Evolutionary conservation across 2,329 filamentous ascomycete genomes (phyloP), one percentile per base, ranked within the genome.

Genomic region (Fusarium nelsonii): DNA sequence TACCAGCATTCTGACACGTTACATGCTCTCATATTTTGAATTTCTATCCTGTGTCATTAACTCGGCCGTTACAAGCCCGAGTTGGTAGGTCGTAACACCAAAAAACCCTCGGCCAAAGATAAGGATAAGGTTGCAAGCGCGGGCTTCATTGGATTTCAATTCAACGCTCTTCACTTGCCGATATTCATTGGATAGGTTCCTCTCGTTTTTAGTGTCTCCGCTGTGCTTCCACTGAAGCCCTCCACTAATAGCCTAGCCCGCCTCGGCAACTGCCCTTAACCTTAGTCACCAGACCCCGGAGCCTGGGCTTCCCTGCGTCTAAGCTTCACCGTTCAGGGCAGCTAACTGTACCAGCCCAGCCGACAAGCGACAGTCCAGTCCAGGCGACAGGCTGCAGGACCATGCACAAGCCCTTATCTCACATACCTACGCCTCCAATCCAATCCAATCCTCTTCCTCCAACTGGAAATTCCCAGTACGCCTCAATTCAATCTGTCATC

Each of bases 201-300:
- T 23, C 33, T 16, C 4, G 8, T 16, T n/a, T 34, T 49, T 49
- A 36, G 33, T 49, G 20, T 53, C 57, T 37, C 43, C 61, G 32
- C 41, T 50, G 36, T 18, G 45, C 37, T 46, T 37, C n/a, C 26
- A 53, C 16, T 30, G 32, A 51, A 54, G 37, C 40, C 67, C 53
- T 70, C 67, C 63, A 68, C 67, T 70, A 60, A 60, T 60, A 67
- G 58, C 64, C 56, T 70, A 70, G 60, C 52, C 50, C 50, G 63
- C 33, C 49, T 44, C 64, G 60, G 68, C 64, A 71, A 51, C 68
- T 69, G 64, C 69, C 70, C 48, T 43, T 70, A 30, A 36, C 61
- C 56, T 64, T 70, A 72, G 69, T 72, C 69, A 72, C 63, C 65
- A 58, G 69, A 72, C 69, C 61, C 46, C 45, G 56, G 62, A 63